Evolutionary conservation across 805 yeast species (phyloP), one percentile per base, ranked within the genome.

Genomic region (Saccharomycopsis malanga): DNA sequence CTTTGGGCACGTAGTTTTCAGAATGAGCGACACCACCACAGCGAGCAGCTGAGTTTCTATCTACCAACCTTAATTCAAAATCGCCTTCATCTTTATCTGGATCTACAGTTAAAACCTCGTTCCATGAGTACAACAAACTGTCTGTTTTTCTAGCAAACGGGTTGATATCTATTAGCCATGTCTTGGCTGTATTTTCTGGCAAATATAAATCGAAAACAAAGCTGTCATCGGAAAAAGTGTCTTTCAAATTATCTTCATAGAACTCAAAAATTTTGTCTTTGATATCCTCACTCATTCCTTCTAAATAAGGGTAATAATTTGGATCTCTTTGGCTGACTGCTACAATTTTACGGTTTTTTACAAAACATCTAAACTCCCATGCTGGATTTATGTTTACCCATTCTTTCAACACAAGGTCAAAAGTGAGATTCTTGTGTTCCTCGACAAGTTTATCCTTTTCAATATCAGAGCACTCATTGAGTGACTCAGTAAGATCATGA

Each of bases 351-450:
- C 79, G 64, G 45, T 79, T 73, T 47, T 74, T 73, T 1, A 93
- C 85, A 64, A 88, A 93, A 27, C 89, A 78, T 49, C 99, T 71
- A 60, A 93, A 93, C 61, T 93, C 99, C 57, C 88, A 67, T 0
- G 98, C 87, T 0, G 98, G 97, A 54, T 86, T 87, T 36, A 91
- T 66, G 41, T 75, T 74, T 38, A 77, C 70, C 98, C 97, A 93
- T 62, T 87, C 76, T 38, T 94, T 73, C 36, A 93, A 61, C 2
- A 91, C 83, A 29, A 93, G 65, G 56, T 87, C 94, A 50, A 70
- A 76, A 15, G 65, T 66, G 4, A 71, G 55, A 0, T 49, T 51
- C 4, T 54, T 50, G 0, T 53, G 46, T 9, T 56, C 55, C 3
- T 57, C 56, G 12, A 18, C 37, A 23, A n/a, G 14, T 4, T 46